Percentiles rank a stretch among this genome's conserved stretches.
Evolutionary conservation across 108 stramenopile species (phyloP).

Genomic region (Asterionellopsis glacialis): DNA sequence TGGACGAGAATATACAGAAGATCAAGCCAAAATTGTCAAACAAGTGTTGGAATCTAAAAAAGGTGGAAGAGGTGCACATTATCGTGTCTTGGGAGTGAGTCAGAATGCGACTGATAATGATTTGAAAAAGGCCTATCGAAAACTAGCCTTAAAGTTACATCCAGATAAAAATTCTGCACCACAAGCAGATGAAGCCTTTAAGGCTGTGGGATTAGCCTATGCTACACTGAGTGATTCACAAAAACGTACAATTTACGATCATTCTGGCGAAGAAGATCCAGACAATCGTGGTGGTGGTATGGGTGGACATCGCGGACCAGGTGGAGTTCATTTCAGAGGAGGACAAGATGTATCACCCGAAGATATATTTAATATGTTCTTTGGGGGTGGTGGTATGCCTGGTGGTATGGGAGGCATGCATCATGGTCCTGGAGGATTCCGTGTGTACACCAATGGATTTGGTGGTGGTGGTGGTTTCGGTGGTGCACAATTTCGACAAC

Average conservation of each 20-base stretch:
- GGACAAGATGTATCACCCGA: conserved; percentile 79
- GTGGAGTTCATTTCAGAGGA: conserved; percentile 51
- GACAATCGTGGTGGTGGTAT: conserved; percentile 81
- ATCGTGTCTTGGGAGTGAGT: conserved; percentile 69
- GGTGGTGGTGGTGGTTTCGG: conserved; percentile 21
- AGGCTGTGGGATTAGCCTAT: conserved; percentile 88
- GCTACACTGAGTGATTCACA: conserved; percentile 80
- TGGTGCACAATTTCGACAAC: conserved; percentile 24
- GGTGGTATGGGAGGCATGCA: conserved; percentile 30
- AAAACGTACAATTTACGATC: conserved; percentile 86
- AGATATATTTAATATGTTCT: conserved; percentile 97
- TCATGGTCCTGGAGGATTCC: conserved; percentile 51
- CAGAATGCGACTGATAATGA: conserved; percentile 56
- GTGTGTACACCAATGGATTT: conserved; percentile 29
- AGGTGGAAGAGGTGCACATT: conserved; percentile 85
- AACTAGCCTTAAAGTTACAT: conserved; percentile 83
- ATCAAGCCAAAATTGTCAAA: conserved; percentile 59
- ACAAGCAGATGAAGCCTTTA: conserved; percentile 94
- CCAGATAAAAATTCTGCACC: conserved; percentile 91
- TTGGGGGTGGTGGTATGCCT: conserved; percentile 79
- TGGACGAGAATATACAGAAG: conserved; percentile 69
- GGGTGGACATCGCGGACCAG: conserved; percentile 33
- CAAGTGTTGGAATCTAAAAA: conserved; percentile 60
- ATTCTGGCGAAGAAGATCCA: conserved; percentile 87
- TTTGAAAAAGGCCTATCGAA: conserved; percentile 89